Evolutionary conservation across 768 basidiomycete genomes (phyloP).

Genomic region (Amanita jacksonii): DNA sequence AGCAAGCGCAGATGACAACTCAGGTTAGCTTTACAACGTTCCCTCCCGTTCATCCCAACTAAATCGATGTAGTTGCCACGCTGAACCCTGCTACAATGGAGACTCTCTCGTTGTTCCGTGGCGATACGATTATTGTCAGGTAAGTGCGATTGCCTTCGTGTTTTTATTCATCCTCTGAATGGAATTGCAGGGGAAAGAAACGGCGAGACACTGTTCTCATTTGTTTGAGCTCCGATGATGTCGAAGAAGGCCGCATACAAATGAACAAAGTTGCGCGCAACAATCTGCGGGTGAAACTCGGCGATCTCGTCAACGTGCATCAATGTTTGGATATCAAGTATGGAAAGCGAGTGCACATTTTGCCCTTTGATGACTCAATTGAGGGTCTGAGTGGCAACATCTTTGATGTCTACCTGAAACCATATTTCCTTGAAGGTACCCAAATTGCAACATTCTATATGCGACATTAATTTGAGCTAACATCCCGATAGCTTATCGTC

Average conservation of each 20-base stretch:
- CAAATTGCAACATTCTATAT: no score
- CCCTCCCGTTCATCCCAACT: not conserved
- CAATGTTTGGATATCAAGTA: conserved; percentile 98
- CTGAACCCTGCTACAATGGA: conserved; percentile 98
- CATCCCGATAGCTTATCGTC: conserved; percentile 63
- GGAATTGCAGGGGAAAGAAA: conserved; percentile 75
- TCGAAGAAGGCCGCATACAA: conserved; percentile 97
- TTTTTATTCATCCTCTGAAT: conserved; percentile 4
- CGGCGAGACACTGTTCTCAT: conserved; percentile 96
- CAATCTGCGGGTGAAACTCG: conserved; percentile 95
- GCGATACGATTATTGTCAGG: conserved; percentile 94
- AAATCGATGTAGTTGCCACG: conserved; percentile 62
- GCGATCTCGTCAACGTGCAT: conserved; percentile 93
- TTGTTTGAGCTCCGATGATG: conserved; percentile 89
- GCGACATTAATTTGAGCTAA: no score
- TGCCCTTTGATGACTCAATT: conserved; percentile 97
- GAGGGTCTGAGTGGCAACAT: conserved; percentile 98
- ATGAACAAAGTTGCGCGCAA: conserved; percentile 99
- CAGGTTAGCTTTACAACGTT: conserved; percentile 41
- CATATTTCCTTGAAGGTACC: conserved; percentile 97
- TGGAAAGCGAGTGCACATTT: conserved; percentile 92
- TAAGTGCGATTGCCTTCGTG: conserved; percentile 19
- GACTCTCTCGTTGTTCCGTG: conserved; percentile 83
- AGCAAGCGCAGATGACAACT: conserved; percentile 90
- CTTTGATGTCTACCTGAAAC: conserved; percentile 98